Percentiles rank a stretch among this genome's conserved stretches.
Evolutionary conservation across 2,329 filamentous ascomycete genomes (phyloP).

Genomic region (Exserohilum rostratum): DNA sequence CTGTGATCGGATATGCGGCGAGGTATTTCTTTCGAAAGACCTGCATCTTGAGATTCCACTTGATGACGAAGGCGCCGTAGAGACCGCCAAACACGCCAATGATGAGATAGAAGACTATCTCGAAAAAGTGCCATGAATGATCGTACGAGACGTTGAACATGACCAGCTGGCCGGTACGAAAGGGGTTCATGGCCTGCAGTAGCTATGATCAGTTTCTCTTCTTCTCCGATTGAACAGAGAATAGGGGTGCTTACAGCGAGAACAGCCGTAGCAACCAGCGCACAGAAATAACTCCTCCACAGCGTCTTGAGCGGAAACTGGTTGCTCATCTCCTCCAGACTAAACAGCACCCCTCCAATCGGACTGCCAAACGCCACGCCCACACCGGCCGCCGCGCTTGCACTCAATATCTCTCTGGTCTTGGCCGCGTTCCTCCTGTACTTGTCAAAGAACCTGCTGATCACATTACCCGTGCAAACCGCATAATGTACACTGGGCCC

Average conservation of each 20-base stretch:
- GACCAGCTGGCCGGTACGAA: constrained; percentile 94
- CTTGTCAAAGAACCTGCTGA: constrained; percentile 89
- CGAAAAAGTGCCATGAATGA: constrained; percentile 97
- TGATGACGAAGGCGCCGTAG: constrained; percentile 96
- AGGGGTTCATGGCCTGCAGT: constrained; percentile 85
- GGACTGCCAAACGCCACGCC: constrained; percentile 97
- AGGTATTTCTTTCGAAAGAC: constrained; percentile 95
- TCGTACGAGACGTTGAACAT: constrained; percentile 99
- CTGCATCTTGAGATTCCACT: constrained; percentile 92
- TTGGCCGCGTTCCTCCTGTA: constrained; percentile 92
- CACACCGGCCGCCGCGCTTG: constrained; percentile 91
- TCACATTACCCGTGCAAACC: constrained; percentile 95
- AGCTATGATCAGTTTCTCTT: background rate
- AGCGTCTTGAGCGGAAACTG: constrained; percentile 97
- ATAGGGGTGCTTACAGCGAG: constrained; percentile 63
- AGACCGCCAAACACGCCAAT: constrained; percentile 92
- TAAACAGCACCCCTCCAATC: constrained; percentile 95
- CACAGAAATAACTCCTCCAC: constrained; percentile 98
- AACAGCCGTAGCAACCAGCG: constrained; percentile 90
- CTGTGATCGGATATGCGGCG: constrained; percentile 79
- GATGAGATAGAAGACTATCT: constrained; percentile 88
- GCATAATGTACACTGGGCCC: constrained; percentile 99
- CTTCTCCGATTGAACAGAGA: background rate
- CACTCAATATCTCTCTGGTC: constrained; percentile 91
- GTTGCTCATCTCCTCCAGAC: constrained; percentile 95